Base-by-base conservation (phyloP, 78 protist genomes). In the Emiliania huxleyi region DNA sequence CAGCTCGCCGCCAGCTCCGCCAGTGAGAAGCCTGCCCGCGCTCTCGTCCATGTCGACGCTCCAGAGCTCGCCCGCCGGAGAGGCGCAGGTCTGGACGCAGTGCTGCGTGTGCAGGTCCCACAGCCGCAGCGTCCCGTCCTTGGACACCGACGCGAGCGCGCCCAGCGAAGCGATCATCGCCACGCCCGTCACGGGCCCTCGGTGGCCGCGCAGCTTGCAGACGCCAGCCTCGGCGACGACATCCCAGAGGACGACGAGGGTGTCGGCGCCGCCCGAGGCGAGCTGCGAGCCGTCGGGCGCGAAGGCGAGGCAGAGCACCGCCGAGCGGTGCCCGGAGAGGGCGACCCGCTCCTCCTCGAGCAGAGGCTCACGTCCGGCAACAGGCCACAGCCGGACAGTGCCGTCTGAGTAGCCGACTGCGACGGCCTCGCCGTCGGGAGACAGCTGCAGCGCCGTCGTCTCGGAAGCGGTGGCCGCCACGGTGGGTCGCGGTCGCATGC, bases 181-280 rank as follows among this genome's bases (percentile, higher is more conserved):
- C 0, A 93, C 79, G 2, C 45, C 77, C 35, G 97, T 97, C 18
- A 97, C 90, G 38, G 87, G 88, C 43, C 91, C 98, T 90, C 96
- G 94, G 95, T 97, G 99, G 1, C 99, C 98, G 19, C 90, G 79
- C 52, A 96, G 95, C 18, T 95, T 22, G 89, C 43, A 87, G 44
- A 95, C n/a, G 12, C 99, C 99, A 19, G 92, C 18, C 91, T 97
- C 98, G 8, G 95, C 95, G 18, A 96, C 94, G 29, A 96, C 84
- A 55, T 98, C 99, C 99, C 99, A 98, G 11, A 97, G 95, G 0
- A 98, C 92, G 21, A 98, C 49, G 91, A 96, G 96, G 0, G 98
- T 96, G 94, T 98, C 99, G 22, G 21, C 42, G 1, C 95, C 18
- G 52, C 98, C 99, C 12, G 98, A 95, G 12, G 91, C 93, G 19